Evolutionary conservation across 176 grass and related monocot genomes (phyloP), one percentile per base, ranked within the genome.

Genomic region (Puccinellia tenuiflora): DNA sequence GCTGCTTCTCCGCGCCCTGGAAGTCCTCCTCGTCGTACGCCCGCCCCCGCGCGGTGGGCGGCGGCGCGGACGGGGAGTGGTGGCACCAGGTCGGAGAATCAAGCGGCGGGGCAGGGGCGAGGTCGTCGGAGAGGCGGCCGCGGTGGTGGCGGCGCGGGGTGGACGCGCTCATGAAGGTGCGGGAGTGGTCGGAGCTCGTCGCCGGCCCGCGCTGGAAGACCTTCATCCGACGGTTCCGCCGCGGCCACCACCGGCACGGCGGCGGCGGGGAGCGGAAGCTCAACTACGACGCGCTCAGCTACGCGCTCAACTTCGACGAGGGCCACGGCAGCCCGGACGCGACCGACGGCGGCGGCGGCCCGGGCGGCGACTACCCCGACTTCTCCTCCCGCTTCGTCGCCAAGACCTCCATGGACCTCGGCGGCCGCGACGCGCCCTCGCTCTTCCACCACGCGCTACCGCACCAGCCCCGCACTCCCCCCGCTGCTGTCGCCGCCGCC

Each of bases 281-380:
- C 38, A 88, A 92, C 81, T 98, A 98, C 79, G 90, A 95, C 75
- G 87, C 91, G 46, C 84, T 93, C 55, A 93, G 91, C 92, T 98
- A 98, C 80, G 82, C 96, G n/a, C 91, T 98, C 89, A 98, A 98
- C 84, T 98, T 98, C 79, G 92, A 98, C 63, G 92, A 98, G 68
- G 96, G 96, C 28, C 88, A 92, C 81, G 85, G 21, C 60, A 87
- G 57, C 85, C 89, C 89, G 12, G 87, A 90, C 17, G 87, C 37
- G 13, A 70, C 67, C 42, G 80, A 78, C 73, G 5, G 77, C 16
- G 81, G 77, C 40, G 69, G 2, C 3, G 45, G 45, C 46, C 15
- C 7, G 0, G 5, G 75, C 62, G 5, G 40, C 4, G 89, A 64
- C 0, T 95, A 77, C 91, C 91, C 78, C 55, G 89, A 94, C 90